Evolutionary conservation across 1,284 basidiomycete genomes (phyloP).

Genomic region (Ceratobasidium sp.): DNA sequence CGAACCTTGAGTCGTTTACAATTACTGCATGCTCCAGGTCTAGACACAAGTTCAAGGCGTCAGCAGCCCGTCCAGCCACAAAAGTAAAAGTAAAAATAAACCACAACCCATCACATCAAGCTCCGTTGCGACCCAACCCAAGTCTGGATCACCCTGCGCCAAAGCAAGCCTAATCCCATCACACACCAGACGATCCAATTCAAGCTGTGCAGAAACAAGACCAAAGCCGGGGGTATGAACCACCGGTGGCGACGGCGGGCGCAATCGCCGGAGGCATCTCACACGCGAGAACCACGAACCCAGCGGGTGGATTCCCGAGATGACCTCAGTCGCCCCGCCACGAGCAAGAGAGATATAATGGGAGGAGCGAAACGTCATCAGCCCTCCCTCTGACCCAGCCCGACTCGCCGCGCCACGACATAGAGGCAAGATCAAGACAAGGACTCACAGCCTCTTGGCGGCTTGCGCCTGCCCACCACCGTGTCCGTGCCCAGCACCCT

Average conservation of each 20-base stretch:
- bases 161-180: background rate
- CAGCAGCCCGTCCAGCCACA: background rate
- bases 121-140: too few relatives aligned
- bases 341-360: background rate
- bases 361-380: background rate
- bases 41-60: conserved; percentile 51
- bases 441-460: conserved; percentile 15
- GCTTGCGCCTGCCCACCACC: background rate
- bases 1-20: conserved; percentile 86
- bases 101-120: too few relatives aligned
- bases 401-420: background rate
- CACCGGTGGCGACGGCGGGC: conserved; percentile 15
- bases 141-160: too few relatives aligned
- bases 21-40: conserved; percentile 80
- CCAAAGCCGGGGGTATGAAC: conserved; percentile 26
- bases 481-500: background rate
- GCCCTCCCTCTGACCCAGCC: background rate
- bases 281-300: background rate
- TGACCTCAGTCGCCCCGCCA: background rate
- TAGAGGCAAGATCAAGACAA: background rate
- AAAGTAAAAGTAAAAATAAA: too few relatives aligned
- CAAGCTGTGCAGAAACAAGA: background rate
- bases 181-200: background rate
- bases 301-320: background rate
- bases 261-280: background rate